Percentiles rank a stretch among this genome's conserved stretches.
Evolutionary conservation across 345 rosid species (phyloP).

Genomic region (Boechera divaricarpa): DNA sequence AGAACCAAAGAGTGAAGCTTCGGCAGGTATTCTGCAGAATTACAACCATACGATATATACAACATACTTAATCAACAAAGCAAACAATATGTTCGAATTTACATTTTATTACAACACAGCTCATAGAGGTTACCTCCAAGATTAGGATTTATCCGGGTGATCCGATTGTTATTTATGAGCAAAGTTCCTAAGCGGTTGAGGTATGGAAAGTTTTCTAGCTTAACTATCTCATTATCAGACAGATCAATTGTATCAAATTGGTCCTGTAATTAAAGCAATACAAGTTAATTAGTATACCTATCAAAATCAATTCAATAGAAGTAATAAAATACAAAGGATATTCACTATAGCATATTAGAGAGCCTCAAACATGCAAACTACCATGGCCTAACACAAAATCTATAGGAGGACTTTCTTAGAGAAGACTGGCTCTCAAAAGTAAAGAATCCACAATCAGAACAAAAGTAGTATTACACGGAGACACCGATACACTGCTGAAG

Average conservation of each 20-base stretch:
- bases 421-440: constrained; percentile 3
- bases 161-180: constrained; percentile 86
- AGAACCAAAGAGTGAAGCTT: constrained; percentile 89
- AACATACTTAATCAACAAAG: constrained; percentile 16
- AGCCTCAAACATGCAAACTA: neutral
- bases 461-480: neutral
- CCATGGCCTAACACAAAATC: neutral
- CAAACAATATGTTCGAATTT: neutral
- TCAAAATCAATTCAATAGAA: neutral
- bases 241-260: constrained; percentile 98
- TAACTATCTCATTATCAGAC: constrained; percentile 98
- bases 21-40: constrained; percentile 76
- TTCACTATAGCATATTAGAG: constrained; percentile 8
- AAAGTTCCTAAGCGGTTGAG: constrained; percentile 92
- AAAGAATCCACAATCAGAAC: neutral
- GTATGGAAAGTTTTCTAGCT: constrained; percentile 90
- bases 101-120: neutral
- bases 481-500: neutral
- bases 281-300: neutral
- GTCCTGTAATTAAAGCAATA: constrained; percentile 60
- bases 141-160: constrained; percentile 88
- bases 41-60: constrained; percentile 5
- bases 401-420: neutral
- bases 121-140: constrained; percentile 68
- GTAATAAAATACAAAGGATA: neutral